Evolutionary conservation across 2,329 filamentous ascomycete genomes (phyloP).

Genomic region (Dendryphion nanum): DNA sequence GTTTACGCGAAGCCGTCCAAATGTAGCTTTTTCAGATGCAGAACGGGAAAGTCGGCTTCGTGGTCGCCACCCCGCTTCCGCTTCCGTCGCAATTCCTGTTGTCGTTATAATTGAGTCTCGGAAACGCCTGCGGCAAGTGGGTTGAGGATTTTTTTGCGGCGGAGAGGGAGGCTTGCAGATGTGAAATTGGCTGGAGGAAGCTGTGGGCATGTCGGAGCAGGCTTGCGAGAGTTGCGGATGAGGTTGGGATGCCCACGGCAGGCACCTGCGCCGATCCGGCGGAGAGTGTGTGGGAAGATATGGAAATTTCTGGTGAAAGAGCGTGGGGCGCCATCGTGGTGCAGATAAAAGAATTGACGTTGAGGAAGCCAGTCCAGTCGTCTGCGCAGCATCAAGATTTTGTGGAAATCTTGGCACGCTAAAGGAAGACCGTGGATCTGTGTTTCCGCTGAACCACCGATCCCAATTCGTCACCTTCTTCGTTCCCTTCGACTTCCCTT

Average conservation of each 20-base stretch:
- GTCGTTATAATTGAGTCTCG: slow-evolving; percentile 67
- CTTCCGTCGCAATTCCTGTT: slow-evolving; percentile 70
- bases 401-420: too few species aligned
- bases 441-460: too few species aligned
- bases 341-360: too few species aligned
- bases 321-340: slow-evolving; percentile 36
- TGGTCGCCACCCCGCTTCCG: slow-evolving; percentile 64
- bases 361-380: too few species aligned
- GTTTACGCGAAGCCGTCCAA: slow-evolving; percentile 78
- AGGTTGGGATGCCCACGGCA: slow-evolving; percentile 29
- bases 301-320: slow-evolving; percentile 38
- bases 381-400: too few species aligned
- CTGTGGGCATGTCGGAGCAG: slow-evolving; percentile 64
- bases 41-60: slow-evolving; percentile 47
- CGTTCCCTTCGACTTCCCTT: too few species aligned
- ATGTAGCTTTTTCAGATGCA: slow-evolving; percentile 82
- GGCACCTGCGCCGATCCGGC: slow-evolving; percentile 35
- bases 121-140: slow-evolving; percentile 72
- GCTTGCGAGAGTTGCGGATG: slow-evolving; percentile 49
- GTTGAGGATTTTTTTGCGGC: slow-evolving; percentile 80
- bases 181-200: slow-evolving; percentile 72
- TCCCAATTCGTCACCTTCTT: too few species aligned
- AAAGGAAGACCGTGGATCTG: too few species aligned
- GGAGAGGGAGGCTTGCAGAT: slow-evolving; percentile 66
- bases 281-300: slow-evolving; percentile 41